These are phyloP conservation scores for Cladosporium oxysporum DNA, from an alignment of 2,329 filamentous ascomycete species.

Conservation along the genomic window DNA sequence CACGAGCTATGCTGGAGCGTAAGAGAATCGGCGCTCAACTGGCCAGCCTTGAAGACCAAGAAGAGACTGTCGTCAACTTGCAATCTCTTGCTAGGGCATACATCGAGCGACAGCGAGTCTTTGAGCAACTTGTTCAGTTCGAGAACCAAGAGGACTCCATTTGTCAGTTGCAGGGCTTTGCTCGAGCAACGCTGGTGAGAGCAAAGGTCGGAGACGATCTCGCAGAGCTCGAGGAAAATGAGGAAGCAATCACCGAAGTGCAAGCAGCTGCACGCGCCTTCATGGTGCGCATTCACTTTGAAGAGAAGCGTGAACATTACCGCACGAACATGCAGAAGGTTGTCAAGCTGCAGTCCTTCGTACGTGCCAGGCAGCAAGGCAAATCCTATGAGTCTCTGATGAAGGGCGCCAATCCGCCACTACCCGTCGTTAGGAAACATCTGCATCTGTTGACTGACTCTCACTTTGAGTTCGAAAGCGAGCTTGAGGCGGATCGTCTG, in stretches of 20 bases:
- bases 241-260: conserved; percentile 72
- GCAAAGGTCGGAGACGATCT: conserved; percentile 72
- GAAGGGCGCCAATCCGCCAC: conserved; percentile 92
- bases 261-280: conserved; percentile 74
- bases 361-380: conserved; percentile 90
- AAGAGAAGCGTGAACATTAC: conserved; percentile 85
- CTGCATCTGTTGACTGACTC: conserved; percentile 97
- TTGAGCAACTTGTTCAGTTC: conserved; percentile 68
- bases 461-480: conserved; percentile 98
- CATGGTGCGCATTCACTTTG: conserved; percentile 72
- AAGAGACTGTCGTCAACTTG: conserved; percentile 59
- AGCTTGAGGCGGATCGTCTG: conserved; percentile 92
- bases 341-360: conserved; percentile 96
- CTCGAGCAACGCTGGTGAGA: conserved; percentile 77
- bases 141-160: conserved; percentile 68
- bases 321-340: conserved; percentile 98
- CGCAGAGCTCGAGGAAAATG: conserved; percentile 76
- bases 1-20: conserved; percentile 51
- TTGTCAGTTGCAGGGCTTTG: conserved; percentile 70
- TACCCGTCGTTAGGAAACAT: conserved; percentile 96
- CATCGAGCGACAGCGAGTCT: conserved; percentile 61
- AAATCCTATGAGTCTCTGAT: conserved; percentile 98
- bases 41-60: conserved; percentile 59
- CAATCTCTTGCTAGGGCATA: conserved; percentile 70
- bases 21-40: conserved; percentile 48